Evolutionary conservation across 148 eudicot genomes (phyloP).

Genomic region (Silene latifolia): DNA sequence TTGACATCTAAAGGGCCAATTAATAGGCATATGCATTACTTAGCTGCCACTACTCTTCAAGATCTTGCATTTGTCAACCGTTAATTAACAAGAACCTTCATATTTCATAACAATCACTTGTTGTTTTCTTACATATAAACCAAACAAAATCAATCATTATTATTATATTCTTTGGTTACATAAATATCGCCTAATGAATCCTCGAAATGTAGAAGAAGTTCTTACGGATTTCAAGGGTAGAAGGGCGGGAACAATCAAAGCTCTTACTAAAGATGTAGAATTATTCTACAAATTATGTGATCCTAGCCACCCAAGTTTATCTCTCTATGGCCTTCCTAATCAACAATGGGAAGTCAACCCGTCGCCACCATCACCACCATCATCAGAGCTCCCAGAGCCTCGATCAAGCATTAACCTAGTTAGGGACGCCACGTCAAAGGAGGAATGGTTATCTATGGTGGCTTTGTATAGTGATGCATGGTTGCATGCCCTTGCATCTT

Average conservation of each 20-base stretch:
- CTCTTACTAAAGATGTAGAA: conserved; percentile 21
- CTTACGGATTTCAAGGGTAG: conserved; percentile 28
- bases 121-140: too few relatives aligned
- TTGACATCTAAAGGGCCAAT: too few relatives aligned
- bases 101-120: too few relatives aligned
- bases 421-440: conserved; percentile 13
- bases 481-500: too few relatives aligned
- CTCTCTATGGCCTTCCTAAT: conserved; percentile 20
- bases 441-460: conserved; percentile 24
- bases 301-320: conserved; percentile 9
- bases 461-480: conserved; percentile 23
- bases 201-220: conserved; percentile 23
- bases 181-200: background rate
- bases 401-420: conserved; percentile 17
- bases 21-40: too few relatives aligned
- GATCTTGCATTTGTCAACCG: too few relatives aligned
- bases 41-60: too few relatives aligned
- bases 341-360: conserved; percentile 21
- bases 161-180: too few relatives aligned
- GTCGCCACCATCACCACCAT: too few relatives aligned
- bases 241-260: conserved; percentile 23
- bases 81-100: too few relatives aligned
- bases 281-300: conserved; percentile 16
- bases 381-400: conserved; percentile 23
- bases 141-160: too few relatives aligned